phyloP scores from a whole-genome alignment of 2,329 filamentous ascomycete genomes.

The Colletotrichum gigasporum region DNA sequence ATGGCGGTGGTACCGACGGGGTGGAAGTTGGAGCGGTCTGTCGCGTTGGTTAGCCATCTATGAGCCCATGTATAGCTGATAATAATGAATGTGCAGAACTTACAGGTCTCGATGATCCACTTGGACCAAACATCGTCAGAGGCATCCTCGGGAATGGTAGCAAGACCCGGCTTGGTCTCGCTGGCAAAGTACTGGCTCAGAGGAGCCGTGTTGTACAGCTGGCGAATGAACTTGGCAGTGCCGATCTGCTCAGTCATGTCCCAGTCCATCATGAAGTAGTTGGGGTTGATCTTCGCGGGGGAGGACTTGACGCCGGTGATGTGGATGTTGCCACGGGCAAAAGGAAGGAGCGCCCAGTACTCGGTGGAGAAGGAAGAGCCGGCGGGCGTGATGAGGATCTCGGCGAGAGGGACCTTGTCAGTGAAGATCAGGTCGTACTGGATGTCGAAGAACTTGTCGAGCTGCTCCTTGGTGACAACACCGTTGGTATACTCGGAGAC shows the following conservation, averaged over 20 bases:
- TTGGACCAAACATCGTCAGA: slow-evolving; percentile 33
- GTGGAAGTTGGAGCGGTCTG: slow-evolving; percentile 49
- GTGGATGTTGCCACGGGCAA: slow-evolving; percentile 52
- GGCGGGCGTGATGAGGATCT: slow-evolving; percentile 50
- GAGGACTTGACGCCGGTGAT: slow-evolving; percentile 45
- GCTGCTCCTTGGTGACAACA: slow-evolving; percentile 24
- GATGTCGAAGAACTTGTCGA: slow-evolving; percentile 51
- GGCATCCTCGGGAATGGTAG: slow-evolving; percentile 39
- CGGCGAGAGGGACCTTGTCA: slow-evolving; percentile 53
- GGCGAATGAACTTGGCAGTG: slow-evolving; percentile 40
- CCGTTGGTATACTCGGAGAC: slow-evolving; percentile 23
- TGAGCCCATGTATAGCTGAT: too few relatives aligned
- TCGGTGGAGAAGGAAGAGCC: slow-evolving; percentile 45
- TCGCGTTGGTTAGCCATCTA: background rate
- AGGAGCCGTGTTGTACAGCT: slow-evolving; percentile 43
- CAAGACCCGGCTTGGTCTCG: slow-evolving; percentile 35
- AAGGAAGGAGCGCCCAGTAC: slow-evolving; percentile 48
- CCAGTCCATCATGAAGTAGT: slow-evolving; percentile 46
- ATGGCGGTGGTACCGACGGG: slow-evolving; percentile 59
- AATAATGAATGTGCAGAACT: too few relatives aligned
- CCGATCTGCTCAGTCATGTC: slow-evolving; percentile 42
- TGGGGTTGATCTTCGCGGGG: slow-evolving; percentile 45
- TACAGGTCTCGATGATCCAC: slow-evolving; percentile 20
- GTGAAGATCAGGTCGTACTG: slow-evolving; percentile 60
- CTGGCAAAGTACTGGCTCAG: slow-evolving; percentile 33